Conservation (phyloP, 306 rosid species). For the Glycine tomentella region DNA sequence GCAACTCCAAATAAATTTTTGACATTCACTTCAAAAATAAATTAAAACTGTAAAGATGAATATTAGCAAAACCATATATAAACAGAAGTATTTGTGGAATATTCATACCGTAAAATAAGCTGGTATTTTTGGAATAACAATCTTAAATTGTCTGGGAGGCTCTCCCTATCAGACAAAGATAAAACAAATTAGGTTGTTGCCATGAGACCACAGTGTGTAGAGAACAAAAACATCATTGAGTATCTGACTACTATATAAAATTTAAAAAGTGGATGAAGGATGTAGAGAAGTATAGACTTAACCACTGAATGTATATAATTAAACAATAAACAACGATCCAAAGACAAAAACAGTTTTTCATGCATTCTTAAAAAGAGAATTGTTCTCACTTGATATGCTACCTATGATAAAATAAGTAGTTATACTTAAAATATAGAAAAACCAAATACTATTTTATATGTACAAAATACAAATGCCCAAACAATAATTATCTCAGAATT, state of each 20-base stretch:
- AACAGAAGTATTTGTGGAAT: slow-evolving; percentile 4
- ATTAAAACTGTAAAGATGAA: background rate
- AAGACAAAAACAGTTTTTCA: background rate
- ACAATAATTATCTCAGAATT: too few species aligned
- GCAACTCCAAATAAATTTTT: slow-evolving; percentile 1
- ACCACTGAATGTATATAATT: background rate
- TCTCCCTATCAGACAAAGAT: slow-evolving; percentile 40
- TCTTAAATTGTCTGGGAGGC: slow-evolving; percentile 50
- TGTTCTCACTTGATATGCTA: too few species aligned
- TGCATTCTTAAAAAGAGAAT: too few species aligned
- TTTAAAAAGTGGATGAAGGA: background rate
- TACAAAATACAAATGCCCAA: too few species aligned
- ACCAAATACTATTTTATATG: too few species aligned
- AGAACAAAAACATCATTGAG: background rate
- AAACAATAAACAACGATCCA: background rate
- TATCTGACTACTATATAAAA: background rate
- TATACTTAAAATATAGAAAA: too few species aligned
- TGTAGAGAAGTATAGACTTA: background rate
- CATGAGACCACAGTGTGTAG: slow-evolving; percentile 29
- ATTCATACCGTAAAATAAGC: slow-evolving; percentile 51
- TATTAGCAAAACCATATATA: slow-evolving; percentile 10
- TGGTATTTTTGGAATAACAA: slow-evolving; percentile 45
- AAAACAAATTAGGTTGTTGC: slow-evolving; percentile 9
- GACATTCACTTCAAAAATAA: background rate
- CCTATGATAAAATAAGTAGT: too few species aligned